Percentiles rank a stretch among this genome's conserved stretches.
Conservation (phyloP, 352 stramenopile species). For the Albugo candida region DNA sequence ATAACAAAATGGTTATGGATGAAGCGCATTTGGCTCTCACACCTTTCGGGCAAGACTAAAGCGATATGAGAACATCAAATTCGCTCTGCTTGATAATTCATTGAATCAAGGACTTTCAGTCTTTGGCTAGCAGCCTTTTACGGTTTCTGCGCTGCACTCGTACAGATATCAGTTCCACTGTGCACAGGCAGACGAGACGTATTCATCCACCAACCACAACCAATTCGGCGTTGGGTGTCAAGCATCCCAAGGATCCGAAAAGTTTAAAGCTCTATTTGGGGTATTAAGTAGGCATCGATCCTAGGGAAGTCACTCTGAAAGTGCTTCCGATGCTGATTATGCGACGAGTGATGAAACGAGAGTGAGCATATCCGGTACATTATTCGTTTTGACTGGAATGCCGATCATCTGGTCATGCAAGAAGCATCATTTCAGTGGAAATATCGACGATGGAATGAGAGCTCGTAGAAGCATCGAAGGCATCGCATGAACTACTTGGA, state of each 20-base stretch:
- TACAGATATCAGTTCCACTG: constrained; percentile 10
- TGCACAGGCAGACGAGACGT: constrained; percentile 7
- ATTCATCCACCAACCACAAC: constrained; percentile 3
- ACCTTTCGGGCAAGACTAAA: too few species aligned
- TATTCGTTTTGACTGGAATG: constrained; percentile 8
- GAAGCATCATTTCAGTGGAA: constrained; percentile 5
- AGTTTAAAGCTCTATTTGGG: constrained; percentile 1
- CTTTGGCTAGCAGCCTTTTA: constrained; percentile 13
- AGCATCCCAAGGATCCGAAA: constrained; percentile 10
- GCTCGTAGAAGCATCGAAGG: constrained; percentile 5
- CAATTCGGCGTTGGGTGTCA: constrained; percentile 8
- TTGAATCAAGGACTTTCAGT: constrained; percentile 9
- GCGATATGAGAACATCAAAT: too few species aligned
- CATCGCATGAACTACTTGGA: constrained; percentile 1
- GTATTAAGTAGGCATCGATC: neutral
- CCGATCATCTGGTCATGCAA: constrained; percentile 4
- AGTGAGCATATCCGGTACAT: constrained; percentile 8
- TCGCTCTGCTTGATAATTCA: too few species aligned
- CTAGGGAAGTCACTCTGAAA: neutral
- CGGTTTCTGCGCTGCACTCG: constrained; percentile 13
- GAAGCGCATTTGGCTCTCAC: too few species aligned
- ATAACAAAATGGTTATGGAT: too few species aligned
- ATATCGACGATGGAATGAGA: constrained; percentile 12
- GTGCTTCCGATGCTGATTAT: constrained; percentile 8
- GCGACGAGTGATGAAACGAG: constrained; percentile 6